Conservation (phyloP, 2,329 filamentous ascomycete species). For the Trichophyton rubrum region DNA sequence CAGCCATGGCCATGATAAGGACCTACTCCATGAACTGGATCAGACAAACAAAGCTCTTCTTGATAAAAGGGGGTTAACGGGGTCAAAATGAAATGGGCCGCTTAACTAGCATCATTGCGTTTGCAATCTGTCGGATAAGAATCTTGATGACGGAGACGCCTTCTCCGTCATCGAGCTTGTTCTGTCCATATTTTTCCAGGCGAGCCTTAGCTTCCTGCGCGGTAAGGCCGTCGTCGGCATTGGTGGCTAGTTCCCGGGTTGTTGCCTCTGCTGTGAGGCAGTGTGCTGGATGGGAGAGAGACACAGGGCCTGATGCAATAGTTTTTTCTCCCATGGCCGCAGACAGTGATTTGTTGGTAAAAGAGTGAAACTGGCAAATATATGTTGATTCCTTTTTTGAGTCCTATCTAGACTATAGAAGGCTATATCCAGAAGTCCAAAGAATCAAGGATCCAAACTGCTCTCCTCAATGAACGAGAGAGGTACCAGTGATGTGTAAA, state of each 20-base stretch:
- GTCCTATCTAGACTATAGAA: neutral
- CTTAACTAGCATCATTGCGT: slow-evolving; percentile 53
- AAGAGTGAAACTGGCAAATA: neutral
- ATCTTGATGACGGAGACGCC: slow-evolving; percentile 58
- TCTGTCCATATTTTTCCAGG: slow-evolving; percentile 45
- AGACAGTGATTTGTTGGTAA: neutral
- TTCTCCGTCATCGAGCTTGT: slow-evolving; percentile 54
- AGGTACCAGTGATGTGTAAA: neutral
- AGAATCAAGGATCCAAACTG: neutral
- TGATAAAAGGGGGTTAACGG: slow-evolving; percentile 4
- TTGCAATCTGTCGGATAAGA: slow-evolving; percentile 52
- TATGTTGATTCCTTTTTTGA: neutral
- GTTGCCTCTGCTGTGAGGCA: slow-evolving; percentile 42
- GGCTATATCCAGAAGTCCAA: neutral
- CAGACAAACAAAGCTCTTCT: slow-evolving; percentile 15
- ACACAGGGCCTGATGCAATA: neutral
- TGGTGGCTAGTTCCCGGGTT: slow-evolving; percentile 42
- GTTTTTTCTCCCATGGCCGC: slow-evolving; percentile 10
- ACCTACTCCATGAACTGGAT: slow-evolving; percentile 22
- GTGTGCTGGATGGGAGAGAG: slow-evolving; percentile 48
- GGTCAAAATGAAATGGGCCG: slow-evolving; percentile 13
- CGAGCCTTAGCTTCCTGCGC: slow-evolving; percentile 42
- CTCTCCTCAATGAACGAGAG: neutral
- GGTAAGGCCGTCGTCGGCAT: slow-evolving; percentile 45
- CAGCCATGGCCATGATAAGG: slow-evolving; percentile 46